Evolutionary conservation across 345 rosid species (phyloP).

Genomic region (Populus simonii): DNA sequence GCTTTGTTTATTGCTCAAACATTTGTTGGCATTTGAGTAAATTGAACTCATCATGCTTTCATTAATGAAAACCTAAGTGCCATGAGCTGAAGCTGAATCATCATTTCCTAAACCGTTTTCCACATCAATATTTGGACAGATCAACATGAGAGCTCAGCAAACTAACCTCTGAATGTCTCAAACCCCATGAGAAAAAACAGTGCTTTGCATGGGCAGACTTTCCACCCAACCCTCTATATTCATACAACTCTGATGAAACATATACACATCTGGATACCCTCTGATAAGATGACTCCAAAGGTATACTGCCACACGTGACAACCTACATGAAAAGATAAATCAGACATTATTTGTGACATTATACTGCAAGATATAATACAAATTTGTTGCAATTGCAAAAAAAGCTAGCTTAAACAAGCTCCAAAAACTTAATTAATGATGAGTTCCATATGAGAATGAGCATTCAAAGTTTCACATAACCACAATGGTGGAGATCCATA

Average conservation of each 20-base stretch:
- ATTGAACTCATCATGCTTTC: background rate
- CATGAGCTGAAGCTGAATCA: conserved; percentile 9
- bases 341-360: background rate
- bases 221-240: conserved; percentile 70
- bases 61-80: background rate
- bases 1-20: background rate
- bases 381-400: background rate
- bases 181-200: conserved; percentile 83
- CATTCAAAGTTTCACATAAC: background rate
- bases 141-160: background rate
- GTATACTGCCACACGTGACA: conserved; percentile 92
- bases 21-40: background rate
- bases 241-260: conserved; percentile 74
- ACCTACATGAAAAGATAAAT: conserved; percentile 45
- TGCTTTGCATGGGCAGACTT: conserved; percentile 76
- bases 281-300: conserved; percentile 85
- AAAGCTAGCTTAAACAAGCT: background rate
- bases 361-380: background rate
- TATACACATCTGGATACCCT: conserved; percentile 74
- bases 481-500: no score
- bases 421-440: background rate
- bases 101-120: background rate
- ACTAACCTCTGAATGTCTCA: conserved; percentile 76
- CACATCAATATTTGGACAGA: background rate
- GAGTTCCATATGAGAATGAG: background rate